These are phyloP conservation scores for Juncus inflexus DNA, from an alignment of 176 grass and related monocot genomes.

Conservation along the genomic window DNA sequence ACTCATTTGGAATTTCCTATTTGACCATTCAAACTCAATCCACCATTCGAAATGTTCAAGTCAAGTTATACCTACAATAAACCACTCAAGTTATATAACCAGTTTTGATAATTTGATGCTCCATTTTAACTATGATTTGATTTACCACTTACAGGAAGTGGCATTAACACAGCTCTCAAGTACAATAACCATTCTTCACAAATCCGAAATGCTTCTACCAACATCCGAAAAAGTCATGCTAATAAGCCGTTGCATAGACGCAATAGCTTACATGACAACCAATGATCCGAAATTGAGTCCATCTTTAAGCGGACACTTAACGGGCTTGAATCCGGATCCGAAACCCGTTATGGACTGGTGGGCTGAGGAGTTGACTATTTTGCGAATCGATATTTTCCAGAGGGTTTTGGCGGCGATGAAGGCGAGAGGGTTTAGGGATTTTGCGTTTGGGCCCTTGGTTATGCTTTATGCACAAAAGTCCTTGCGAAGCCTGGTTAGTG, in stretches of 20 bases:
- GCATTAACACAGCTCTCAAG: conserved; percentile 53
- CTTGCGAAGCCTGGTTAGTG: conserved; percentile 60
- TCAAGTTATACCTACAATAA: too few species aligned
- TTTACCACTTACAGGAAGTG: conserved; percentile 48
- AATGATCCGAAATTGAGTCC: conserved; percentile 26
- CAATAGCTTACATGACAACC: conserved; percentile 53
- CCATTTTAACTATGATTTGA: too few species aligned
- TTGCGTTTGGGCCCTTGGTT: conserved; percentile 66
- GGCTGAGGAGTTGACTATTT: conserved; percentile 66
- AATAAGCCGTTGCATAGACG: conserved; percentile 58
- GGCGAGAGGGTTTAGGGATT: conserved; percentile 58
- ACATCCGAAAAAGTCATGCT: conserved; percentile 56
- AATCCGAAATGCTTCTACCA: conserved; percentile 62
- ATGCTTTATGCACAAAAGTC: conserved; percentile 97
- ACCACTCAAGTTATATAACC: too few species aligned
- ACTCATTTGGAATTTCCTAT: too few species aligned
- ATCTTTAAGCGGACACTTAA: conserved; percentile 22
- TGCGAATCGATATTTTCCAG: conserved; percentile 76
- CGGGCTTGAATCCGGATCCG: conserved; percentile 30
- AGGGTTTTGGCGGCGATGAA: conserved; percentile 80
- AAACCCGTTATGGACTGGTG: conserved; percentile 65
- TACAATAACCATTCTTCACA: conserved; percentile 64
- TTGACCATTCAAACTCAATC: too few species aligned
- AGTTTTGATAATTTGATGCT: too few species aligned
- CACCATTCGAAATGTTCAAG: too few species aligned